Base-by-base conservation (phyloP, 208 protist genomes). In the Leishmania amazonensis region DNA sequence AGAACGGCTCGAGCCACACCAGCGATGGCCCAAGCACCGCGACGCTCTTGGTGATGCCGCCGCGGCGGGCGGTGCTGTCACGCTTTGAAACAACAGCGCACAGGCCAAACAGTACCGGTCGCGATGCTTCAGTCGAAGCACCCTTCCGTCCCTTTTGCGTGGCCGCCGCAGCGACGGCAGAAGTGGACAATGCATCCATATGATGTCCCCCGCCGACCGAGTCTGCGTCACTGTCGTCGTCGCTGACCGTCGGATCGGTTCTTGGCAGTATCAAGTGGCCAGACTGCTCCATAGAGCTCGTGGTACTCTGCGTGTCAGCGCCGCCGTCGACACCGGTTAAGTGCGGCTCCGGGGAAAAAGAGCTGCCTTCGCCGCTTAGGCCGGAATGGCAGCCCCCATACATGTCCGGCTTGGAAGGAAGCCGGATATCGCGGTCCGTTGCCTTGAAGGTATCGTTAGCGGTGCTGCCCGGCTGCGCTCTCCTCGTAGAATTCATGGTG, bases 41-140 rank as follows among this genome's bases (percentile, higher is more conserved):
- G 31, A 96, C 90, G 73, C 87, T 92, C 81, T 96, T 96, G n/a
- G 89, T 96, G 58, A 94, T 90, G 64, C 93, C 91, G 47, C 93
- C 93, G 54, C 93, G 91, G 1, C 90, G 85, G 15, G 84, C 90
- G 40, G 85, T 78, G 78, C 73, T 88, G 80, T 96, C 91, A 35
- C 78, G 83, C 85, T 90, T 93, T 21, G 91, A 92, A 35, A 95
- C 89, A 38, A 95, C 93, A 8, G 91, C 93, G 82, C 89, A 92
- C 15, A 95, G 85, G 4, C 90, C 93, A 77, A 91, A 96, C 24
- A 96, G 83, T 54, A 76, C 80, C 42, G 78, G 77, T 17, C 57
- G 8, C 8, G 53, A 8, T 21, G 54, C 74, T 19, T 75, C 70
- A 45, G 68, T 73, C 19, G 42, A 47, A 35, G 42, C 42, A n/a